Conservation (phyloP, 192 early-diverging fungal genomes). For the Endogone sp. region DNA sequence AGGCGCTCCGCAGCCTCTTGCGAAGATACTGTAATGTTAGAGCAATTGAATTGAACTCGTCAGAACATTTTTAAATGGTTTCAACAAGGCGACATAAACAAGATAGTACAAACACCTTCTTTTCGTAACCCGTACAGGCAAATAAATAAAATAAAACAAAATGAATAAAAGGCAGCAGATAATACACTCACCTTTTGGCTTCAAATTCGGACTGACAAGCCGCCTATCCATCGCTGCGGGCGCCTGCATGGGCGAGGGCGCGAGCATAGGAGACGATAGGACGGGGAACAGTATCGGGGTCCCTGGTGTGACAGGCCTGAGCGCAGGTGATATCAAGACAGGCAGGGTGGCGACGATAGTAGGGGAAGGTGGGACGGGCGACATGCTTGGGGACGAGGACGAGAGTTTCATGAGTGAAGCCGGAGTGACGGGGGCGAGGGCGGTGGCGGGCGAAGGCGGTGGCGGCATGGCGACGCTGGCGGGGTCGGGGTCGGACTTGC, state of each 20-base stretch:
- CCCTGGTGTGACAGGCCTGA: not conserved
- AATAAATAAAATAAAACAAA: not conserved
- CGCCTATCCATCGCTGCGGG: slow-evolving; percentile 8
- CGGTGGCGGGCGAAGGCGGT: not conserved
- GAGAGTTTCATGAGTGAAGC: not conserved
- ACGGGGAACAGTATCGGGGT: not conserved
- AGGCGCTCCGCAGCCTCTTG: slow-evolving; percentile 1
- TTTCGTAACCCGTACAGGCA: not conserved
- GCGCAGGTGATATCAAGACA: not conserved
- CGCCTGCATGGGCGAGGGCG: not conserved
- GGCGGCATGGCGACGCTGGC: slow-evolving; percentile 14
- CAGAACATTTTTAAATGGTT: too few relatives aligned
- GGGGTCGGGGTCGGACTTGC: slow-evolving; percentile 5
- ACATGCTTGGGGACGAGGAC: not conserved
- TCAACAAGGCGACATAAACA: too few relatives aligned
- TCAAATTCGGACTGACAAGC: not conserved
- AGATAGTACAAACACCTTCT: too few relatives aligned
- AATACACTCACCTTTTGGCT: slow-evolving; percentile 9
- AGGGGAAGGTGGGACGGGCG: not conserved
- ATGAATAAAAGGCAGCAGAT: not conserved
- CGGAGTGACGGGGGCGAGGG: not conserved
- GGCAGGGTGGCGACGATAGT: not conserved
- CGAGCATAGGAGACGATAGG: not conserved
- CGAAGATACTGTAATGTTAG: not conserved
- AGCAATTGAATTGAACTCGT: too few relatives aligned